A percentile compares a stretch with the other conserved stretches of the same genome.
Conservation (phyloP, 2,329 filamentous ascomycete species). For the Paramyrothecium roridum region DNA sequence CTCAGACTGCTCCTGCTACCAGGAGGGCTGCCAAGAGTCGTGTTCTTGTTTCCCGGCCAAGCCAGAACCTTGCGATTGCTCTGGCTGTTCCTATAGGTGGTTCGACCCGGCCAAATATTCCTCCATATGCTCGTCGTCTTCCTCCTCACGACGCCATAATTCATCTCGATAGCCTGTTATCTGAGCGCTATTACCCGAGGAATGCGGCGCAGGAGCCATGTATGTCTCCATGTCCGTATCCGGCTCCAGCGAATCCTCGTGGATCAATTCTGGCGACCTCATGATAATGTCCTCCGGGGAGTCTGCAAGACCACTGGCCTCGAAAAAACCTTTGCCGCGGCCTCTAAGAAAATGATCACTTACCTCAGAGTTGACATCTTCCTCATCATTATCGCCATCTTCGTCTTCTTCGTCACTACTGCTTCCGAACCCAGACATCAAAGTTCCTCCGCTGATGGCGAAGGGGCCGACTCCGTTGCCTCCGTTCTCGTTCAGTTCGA, state of each 20-base stretch:
- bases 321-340: constrained; percentile 17
- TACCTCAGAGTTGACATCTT: constrained; percentile 68
- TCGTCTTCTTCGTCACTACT: constrained; percentile 96
- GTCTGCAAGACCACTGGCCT: constrained; percentile 20
- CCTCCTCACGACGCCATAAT: constrained; percentile 9
- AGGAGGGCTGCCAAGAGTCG: too few species aligned
- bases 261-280: constrained; percentile 24
- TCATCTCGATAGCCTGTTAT: constrained; percentile 1
- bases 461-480: constrained; percentile 69
- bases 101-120: not conserved
- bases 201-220: not conserved
- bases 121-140: constrained; percentile 9
- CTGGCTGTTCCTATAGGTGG: not conserved
- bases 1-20: too few species aligned
- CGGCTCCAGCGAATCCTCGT: constrained; percentile 15
- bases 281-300: constrained; percentile 26
- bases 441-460: constrained; percentile 67
- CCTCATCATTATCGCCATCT: constrained; percentile 82
- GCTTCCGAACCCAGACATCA: constrained; percentile 90
- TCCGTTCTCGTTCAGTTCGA: constrained; percentile 65
- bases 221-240: constrained; percentile 11
- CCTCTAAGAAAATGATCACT: constrained; percentile 38
- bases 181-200: not conserved
- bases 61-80: not conserved
- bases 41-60: not conserved